Percentiles rank a stretch among this genome's conserved stretches.
Evolutionary conservation across 305 asterid species (phyloP).

Genomic region (Solanum hybrid): DNA sequence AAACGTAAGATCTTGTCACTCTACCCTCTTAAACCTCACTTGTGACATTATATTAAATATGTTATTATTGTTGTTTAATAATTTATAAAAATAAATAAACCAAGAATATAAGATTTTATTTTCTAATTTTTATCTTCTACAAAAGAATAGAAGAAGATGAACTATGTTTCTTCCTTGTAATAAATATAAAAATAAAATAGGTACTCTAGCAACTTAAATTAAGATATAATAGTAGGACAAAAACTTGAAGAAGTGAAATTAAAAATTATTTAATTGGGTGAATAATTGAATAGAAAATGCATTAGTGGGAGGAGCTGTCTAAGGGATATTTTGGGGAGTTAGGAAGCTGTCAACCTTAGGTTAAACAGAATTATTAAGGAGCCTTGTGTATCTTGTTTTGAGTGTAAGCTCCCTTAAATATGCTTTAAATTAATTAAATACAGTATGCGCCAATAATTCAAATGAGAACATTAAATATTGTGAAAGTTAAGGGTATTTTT

Average conservation of each 20-base stretch:
- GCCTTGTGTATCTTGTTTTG: neutral
- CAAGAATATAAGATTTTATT: neutral
- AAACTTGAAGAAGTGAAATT: neutral
- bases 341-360: neutral
- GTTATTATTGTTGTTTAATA: neutral
- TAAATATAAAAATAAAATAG: neutral
- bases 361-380: neutral
- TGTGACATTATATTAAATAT: neutral
- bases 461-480: neutral
- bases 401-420: neutral
- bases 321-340: neutral
- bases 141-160: neutral
- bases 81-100: neutral
- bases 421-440: neutral
- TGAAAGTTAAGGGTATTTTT: neutral
- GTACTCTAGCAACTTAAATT: neutral
- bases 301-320: neutral
- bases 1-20: neutral
- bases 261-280: neutral
- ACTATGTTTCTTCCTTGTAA: neutral
- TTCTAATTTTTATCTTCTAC: neutral
- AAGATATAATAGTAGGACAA: neutral
- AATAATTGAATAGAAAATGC: neutral
- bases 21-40: neutral
- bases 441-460: neutral